Evolutionary conservation across 345 rosid species (phyloP), one percentile per base, ranked within the genome.

Genomic region (Tarenaya hassleriana): DNA sequence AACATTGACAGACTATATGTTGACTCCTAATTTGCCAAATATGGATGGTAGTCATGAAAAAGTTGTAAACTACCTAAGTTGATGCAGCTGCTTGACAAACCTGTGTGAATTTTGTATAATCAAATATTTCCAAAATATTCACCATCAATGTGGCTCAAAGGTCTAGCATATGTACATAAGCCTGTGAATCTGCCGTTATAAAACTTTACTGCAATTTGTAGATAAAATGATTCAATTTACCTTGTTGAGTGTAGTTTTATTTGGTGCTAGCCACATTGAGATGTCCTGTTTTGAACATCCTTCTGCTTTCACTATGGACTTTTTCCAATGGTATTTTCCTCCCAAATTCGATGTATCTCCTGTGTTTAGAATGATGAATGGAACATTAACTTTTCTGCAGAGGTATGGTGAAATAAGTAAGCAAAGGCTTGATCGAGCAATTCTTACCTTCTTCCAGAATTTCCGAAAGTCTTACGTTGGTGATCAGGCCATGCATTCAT

Each of bases 401-500:
- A 77, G 99, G 61, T 94, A 94, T 47, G 76, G 86, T 50, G 86
- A 88, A 72, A 60, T 83, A 52, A 88, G 95, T 69, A 88, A 80
- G 69, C 97, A 94, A 72, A 75, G 99, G 73, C 97, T 94, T 67
- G 99, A 94, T 66, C 88, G 95, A 50, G 99, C 97, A 60, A 82
- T 94, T 73, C 95, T 94, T 16, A 76, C 83, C 33, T 94, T 94
- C 88, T 94, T 94, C 70, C 99, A 94, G 77, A 81, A 94, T 79
- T 94, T 94, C 55, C 79, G 91, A 27, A 86, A 88, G 85, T 94
- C 99, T 64, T 94, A 94, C 56, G 89, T 94, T 17, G 99, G 99
- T 58, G 99, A 94, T 70, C 99, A 94, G 74, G 99, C 99, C 4
- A 86, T 88, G 77, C 97, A 94, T 71, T 85, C 99, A 48, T 81